These are phyloP conservation scores for Hypomontagnella submonticulosa DNA, from an alignment of 495 filamentous ascomycete genomes.

Conservation along the genomic window DNA sequence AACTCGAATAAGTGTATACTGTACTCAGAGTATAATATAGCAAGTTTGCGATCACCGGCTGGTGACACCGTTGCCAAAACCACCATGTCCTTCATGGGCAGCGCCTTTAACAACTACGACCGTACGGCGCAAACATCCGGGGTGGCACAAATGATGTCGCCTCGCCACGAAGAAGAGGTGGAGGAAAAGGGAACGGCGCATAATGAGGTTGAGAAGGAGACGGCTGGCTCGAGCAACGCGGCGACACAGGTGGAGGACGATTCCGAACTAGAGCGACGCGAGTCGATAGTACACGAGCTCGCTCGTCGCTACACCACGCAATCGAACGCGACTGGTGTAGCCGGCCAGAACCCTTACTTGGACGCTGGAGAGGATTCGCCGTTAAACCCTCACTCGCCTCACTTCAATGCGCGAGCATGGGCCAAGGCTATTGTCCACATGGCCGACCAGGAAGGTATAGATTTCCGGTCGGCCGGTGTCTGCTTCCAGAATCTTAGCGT, in stretches of 20 bases:
- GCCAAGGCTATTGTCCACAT: conserved; percentile 64
- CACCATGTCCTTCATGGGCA: conserved; percentile 57
- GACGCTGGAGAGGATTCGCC: conserved; percentile 55
- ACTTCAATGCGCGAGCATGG: conserved; percentile 66
- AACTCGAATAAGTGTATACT: not conserved
- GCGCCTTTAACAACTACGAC: conserved; percentile 59
- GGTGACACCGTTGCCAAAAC: not conserved
- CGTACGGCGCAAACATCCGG: conserved; percentile 54
- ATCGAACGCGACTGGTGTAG: conserved; percentile 50
- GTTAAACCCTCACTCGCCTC: conserved; percentile 62
- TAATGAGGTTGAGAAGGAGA: conserved; percentile 46
- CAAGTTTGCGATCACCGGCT: not conserved
- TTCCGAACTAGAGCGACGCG: conserved; percentile 53
- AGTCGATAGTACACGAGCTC: conserved; percentile 57
- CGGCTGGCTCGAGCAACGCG: conserved; percentile 46
- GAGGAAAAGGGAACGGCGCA: conserved; percentile 26
- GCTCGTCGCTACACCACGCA: conserved; percentile 58
- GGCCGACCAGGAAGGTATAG: conserved; percentile 54
- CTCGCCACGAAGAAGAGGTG: conserved; percentile 24
- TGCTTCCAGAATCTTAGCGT: conserved; percentile 74
- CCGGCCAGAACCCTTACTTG: conserved; percentile 52
- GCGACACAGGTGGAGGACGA: conserved; percentile 55
- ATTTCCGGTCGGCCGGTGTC: conserved; percentile 63
- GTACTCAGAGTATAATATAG: not conserved
- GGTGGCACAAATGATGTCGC: conserved; percentile 25